These are phyloP conservation scores for Botrytis sinoallii DNA, from an alignment of 2,329 filamentous ascomycete species.

Conservation along the genomic window DNA sequence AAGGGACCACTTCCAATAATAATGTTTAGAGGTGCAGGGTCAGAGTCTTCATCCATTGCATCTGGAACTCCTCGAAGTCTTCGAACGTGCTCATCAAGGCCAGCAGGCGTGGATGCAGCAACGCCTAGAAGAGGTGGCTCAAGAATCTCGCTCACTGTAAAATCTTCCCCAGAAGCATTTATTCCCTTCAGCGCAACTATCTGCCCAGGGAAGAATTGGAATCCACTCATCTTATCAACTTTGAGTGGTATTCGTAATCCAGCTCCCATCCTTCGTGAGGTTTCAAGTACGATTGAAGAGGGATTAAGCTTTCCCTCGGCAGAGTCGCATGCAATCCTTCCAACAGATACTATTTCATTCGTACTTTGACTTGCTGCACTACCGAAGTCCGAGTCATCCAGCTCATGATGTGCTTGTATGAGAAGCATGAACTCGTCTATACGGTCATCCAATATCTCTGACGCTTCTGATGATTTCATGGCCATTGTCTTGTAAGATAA, in stretches of 20 bases:
- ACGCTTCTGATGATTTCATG: slow-evolving; percentile 91
- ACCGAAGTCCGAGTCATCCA: slow-evolving; percentile 80
- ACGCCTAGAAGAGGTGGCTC: slow-evolving; percentile 70
- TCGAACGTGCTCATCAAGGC: slow-evolving; percentile 66
- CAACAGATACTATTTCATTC: slow-evolving; percentile 82
- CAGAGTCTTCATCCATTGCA: slow-evolving; percentile 56
- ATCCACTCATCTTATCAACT: slow-evolving; percentile 63
- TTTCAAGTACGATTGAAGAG: slow-evolving; percentile 83
- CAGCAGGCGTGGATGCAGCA: slow-evolving; percentile 65
- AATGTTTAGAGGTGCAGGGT: slow-evolving; percentile 67
- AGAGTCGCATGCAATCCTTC: slow-evolving; percentile 85
- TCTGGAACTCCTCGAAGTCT: slow-evolving; percentile 64
- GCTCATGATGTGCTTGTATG: slow-evolving; percentile 68
- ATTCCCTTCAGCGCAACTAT: slow-evolving; percentile 84
- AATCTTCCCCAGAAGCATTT: slow-evolving; percentile 82
- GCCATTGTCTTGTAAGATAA: slow-evolving; percentile 88
- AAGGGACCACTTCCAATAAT: slow-evolving; percentile 84
- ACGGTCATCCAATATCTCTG: slow-evolving; percentile 88
- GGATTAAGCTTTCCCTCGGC: slow-evolving; percentile 82
- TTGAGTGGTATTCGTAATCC: slow-evolving; percentile 79
- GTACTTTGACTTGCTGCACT: slow-evolving; percentile 84
- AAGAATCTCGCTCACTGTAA: slow-evolving; percentile 75
- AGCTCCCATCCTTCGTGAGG: slow-evolving; percentile 77
- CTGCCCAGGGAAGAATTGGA: slow-evolving; percentile 91
- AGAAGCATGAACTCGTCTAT: slow-evolving; percentile 85